Evolutionary conservation across 495 filamentous ascomycete genomes (phyloP), one percentile per base, ranked within the genome.

Genomic region (Corynascus novoguineensis): DNA sequence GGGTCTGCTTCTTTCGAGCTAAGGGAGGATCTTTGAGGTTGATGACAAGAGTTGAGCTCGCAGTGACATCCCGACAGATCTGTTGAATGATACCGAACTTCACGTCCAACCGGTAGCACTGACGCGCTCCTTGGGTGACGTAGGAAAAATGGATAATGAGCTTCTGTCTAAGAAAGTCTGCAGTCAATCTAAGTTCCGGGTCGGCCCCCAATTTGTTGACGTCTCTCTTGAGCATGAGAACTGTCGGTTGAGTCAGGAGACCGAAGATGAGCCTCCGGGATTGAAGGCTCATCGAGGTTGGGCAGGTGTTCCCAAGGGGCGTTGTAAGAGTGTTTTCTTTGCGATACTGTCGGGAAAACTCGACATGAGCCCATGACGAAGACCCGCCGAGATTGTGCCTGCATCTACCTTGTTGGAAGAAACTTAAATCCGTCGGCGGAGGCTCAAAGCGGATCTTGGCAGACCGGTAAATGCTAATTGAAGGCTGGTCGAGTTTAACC

Each of bases 1-100:
- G 64, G 1, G 69, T 61, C 6, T 78, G 66, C 57, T 83, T 82
- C 55, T 79, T 65, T 51, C 78, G 90, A 61, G 83, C 85, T 3
- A 79, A 59, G 0, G 91, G 86, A 5, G 93, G 84, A 29, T 77
- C 79, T 5, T 81, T 74, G 22, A 93, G 66, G 0, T 80, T 68
- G 14, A 90, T 81, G 11, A 90, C 62, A 5, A 89, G 64, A 0
- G 64, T 62, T 31, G 76, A 70, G 63, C 0, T 59, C 37, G 4
- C 64, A 1, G 62, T 44, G 19, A 72, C 63, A 1, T 76, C 62
- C 47, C 79, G 73, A 57, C 82, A 71, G 1, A 95, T 71, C 3
- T 70, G 70, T 25, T 78, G 70, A 32, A 93, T 61, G 41, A 87
- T 82, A 22, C 72, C 60, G 57, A 96, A 85, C 14, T 80, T 82